Evolutionary conservation across 805 yeast species (phyloP).

Genomic region (Candida maltosa): DNA sequence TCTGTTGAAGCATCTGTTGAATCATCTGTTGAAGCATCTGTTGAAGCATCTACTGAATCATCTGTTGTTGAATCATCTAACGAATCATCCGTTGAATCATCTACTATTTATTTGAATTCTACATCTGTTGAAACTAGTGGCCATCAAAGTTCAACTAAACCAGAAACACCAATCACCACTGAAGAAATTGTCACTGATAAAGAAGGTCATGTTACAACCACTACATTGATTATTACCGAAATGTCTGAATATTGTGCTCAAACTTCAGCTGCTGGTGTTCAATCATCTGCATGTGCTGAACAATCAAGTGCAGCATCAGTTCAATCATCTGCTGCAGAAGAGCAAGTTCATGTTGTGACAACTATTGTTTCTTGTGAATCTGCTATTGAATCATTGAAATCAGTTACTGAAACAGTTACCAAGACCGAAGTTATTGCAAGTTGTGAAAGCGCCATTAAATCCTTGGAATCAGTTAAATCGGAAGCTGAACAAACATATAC

Average conservation of each 20-base stretch:
- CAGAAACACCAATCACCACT: not conserved
- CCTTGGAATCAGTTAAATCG: constrained; percentile 5
- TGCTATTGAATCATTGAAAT: constrained; percentile 6
- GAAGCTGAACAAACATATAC: constrained; percentile 5
- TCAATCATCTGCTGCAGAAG: constrained; percentile 4
- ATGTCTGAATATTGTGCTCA: constrained; percentile 1
- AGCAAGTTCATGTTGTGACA: constrained; percentile 3
- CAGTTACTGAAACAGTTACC: constrained; percentile 3
- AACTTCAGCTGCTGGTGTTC: not conserved
- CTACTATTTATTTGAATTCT: not conserved
- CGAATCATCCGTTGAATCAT: not conserved
- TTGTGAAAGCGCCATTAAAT: constrained; percentile 4
- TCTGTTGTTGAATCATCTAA: not conserved
- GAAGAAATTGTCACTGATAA: not conserved
- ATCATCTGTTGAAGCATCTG: constrained; percentile 1
- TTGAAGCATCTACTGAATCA: not conserved
- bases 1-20: not conserved
- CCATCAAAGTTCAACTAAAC: no score
- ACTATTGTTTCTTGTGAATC: constrained; percentile 8
- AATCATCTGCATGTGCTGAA: constrained; percentile 3
- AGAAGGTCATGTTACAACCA: not conserved
- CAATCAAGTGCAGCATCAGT: constrained; percentile 3
- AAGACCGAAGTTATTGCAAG: constrained; percentile 5
- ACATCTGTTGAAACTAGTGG: not conserved
- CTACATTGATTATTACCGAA: constrained; percentile 2